phyloP scores from a whole-genome alignment of 23 red algal genomes.

The Pyropia yezoensis region DNA sequence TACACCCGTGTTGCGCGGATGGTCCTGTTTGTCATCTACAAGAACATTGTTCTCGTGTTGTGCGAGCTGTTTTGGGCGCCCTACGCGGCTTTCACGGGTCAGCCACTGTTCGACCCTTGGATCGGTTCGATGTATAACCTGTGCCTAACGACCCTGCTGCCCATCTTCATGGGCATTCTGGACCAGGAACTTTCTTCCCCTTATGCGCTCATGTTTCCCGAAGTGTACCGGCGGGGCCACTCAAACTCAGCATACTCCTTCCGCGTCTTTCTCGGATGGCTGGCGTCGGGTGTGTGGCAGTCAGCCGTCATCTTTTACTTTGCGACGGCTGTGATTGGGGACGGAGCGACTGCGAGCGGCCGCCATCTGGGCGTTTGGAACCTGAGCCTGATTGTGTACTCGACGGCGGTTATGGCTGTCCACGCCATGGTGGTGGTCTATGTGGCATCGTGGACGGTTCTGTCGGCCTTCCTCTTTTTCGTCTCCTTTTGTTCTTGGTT shows the following conservation, averaged over 20 bases:
- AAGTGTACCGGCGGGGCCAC: slow-evolving; percentile 75
- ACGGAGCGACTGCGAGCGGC: slow-evolving; percentile 34
- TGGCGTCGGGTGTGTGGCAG: slow-evolving; percentile 52
- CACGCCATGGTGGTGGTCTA: slow-evolving; percentile 39
- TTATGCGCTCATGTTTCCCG: slow-evolving; percentile 78
- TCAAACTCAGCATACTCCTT: slow-evolving; percentile 45
- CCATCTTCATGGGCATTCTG: slow-evolving; percentile 71
- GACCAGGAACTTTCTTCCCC: slow-evolving; percentile 78
- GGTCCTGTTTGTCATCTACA: slow-evolving; percentile 83
- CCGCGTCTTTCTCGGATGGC: slow-evolving; percentile 70
- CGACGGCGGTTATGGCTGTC: slow-evolving; percentile 32
- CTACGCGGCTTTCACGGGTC: slow-evolving; percentile 53
- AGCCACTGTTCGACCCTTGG: slow-evolving; percentile 86
- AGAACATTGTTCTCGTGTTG: slow-evolving; percentile 61
- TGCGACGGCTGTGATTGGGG: slow-evolving; percentile 39
- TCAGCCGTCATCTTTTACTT: slow-evolving; percentile 75
- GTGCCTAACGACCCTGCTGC: slow-evolving; percentile 61
- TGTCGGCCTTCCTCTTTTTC: slow-evolving; percentile 20
- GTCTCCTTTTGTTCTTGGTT: slow-evolving; percentile 55
- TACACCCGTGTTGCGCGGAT: slow-evolving; percentile 80
- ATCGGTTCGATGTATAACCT: slow-evolving; percentile 86
- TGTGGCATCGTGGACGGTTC: slow-evolving; percentile 57
- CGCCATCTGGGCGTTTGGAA: slow-evolving; percentile 57
- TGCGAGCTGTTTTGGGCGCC: slow-evolving; percentile 71
- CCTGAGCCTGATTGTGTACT: slow-evolving; percentile 38